Evolutionary conservation across 768 basidiomycete species (phyloP), one percentile per base, ranked within the genome.

Genomic region (Rhodotorula toruloides): DNA sequence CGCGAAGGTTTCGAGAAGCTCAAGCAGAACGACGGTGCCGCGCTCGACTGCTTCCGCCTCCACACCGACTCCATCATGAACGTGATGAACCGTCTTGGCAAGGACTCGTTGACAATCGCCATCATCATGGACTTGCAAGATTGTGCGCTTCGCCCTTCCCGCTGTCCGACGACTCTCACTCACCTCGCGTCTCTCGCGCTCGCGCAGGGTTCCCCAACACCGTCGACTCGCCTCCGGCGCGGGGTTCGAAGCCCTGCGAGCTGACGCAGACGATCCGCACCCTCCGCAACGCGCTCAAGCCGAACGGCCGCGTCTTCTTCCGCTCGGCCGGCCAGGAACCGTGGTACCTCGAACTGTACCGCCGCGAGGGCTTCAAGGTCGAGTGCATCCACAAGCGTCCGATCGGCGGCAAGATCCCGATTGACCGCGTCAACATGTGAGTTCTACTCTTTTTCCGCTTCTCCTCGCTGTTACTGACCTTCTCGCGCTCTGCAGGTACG

Each of bases 401-500:
- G 69, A 74, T 77, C 62, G 83, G 84, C 4, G 73, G 78, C 0
- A 75, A 78, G 13, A 75, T 70, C 10, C 82, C 85, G 7, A 81
- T 88, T 57, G 87, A 88, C 76, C 78, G 83, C 63, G 86, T 87
- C 39, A 87, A 87, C 73, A 87, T 88, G 86, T 85, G 72, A 58
- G 83, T 76, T 31, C 66, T 67, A 4, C 73, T 47, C 27, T 40
- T 34, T 11, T 40, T 14, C 8, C 37, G 6, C 16, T 34, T 12
- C 32, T 44, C 4, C 16, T 4, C 1, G 10, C 27, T 3, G 11
- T 1, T 7, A 0, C 19, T 21, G 42, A 22, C 21, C 16, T 2
- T 1, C 31, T 11, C 27, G 22, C 21, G 17, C 27, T n/a, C 34
- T 17, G 22, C 63, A 74, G 71, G 73, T 76, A 76, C 61, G 75